Base-by-base conservation (phyloP, 306 rosid genomes). In the Carpinus fangiana region DNA sequence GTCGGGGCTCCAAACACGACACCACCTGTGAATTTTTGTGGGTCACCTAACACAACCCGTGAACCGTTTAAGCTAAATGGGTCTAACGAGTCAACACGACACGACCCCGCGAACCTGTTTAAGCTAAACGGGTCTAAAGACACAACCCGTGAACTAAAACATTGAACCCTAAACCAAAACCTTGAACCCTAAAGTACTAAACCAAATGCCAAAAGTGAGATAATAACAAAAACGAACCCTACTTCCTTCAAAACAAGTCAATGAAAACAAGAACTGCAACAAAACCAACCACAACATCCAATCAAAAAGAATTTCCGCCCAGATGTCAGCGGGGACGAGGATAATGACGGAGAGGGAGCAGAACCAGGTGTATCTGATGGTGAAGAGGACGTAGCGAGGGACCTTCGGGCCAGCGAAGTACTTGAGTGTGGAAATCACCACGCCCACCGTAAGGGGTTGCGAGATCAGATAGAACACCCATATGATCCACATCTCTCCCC, bases 291-390 rank as follows among this genome's bases (percentile, higher is more conserved):
- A 65, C 26, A 66, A 34, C 41, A 9, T 41, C 3, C 51, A 9
- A 41, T 41, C 28, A 21, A 57, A 57, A 57, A 20, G 23, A 57
- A 53, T 17, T 1, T 2, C 98, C 91, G 86, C 84, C 98, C 99
- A 95, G 77, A 95, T 93, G 51, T 95, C 99, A 47, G 99, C 98
- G 18, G 99, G 98, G 74, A 95, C 99, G 86, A 95, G 97, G 83
- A 91, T 83, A 88, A 95, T 95, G 87, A 95, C 88, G 88, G 99
- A 87, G 83, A 93, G 90, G 23, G 99, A 95, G 75, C 88, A 91
- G 79, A 95, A 90, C 99, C 99, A 93, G 73, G 99, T 86, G 74
- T 95, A 95, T 75, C 93, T 98, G 54, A 95, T 98, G 70, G 98
- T 95, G 84, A 95, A 77, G 31, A 88, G 87, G 13, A 95, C 99